These are phyloP conservation scores for Yarrowia sp. DNA, from an alignment of 805 yeast genomes.

Conservation along the genomic window DNA sequence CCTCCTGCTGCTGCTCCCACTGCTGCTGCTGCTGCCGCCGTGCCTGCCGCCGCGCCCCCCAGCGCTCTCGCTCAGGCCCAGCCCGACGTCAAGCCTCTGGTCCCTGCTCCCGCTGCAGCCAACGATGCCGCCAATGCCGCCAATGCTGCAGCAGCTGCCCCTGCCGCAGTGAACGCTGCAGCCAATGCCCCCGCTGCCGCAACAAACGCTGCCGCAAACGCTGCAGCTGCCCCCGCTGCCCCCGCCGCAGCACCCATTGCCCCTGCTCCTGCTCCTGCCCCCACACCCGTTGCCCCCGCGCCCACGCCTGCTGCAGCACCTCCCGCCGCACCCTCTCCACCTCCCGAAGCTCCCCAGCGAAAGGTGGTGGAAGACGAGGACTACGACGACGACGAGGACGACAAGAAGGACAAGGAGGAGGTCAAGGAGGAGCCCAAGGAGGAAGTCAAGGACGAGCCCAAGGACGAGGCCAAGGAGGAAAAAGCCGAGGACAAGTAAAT, in stretches of 20 bases:
- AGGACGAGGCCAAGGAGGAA: constrained; percentile 2
- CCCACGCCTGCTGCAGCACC: background rate
- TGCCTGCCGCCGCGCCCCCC: background rate
- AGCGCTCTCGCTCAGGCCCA: background rate
- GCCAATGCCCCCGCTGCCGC: background rate
- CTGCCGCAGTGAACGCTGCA: background rate
- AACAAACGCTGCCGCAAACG: background rate
- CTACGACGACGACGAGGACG: constrained; percentile 43
- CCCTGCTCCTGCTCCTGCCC: background rate
- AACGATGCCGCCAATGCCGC: background rate
- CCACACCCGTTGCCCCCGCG: constrained; percentile 27
- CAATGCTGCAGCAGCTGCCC: background rate
- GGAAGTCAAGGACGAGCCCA: background rate
- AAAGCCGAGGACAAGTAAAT: constrained; percentile 17
- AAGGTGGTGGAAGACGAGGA: constrained; percentile 48
- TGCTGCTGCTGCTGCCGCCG: background rate
- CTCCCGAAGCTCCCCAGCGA: constrained; percentile 38
- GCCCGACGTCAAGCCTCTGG: background rate
- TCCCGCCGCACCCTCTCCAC: background rate
- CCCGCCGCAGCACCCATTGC: background rate
- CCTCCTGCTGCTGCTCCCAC: background rate
- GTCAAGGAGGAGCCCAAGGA: background rate
- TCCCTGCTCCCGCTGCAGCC: background rate
- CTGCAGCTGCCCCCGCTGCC: background rate
- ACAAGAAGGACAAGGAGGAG: constrained; percentile 17